phyloP scores from a whole-genome alignment of 345 rosid genomes.

The Citropsis articulata region DNA sequence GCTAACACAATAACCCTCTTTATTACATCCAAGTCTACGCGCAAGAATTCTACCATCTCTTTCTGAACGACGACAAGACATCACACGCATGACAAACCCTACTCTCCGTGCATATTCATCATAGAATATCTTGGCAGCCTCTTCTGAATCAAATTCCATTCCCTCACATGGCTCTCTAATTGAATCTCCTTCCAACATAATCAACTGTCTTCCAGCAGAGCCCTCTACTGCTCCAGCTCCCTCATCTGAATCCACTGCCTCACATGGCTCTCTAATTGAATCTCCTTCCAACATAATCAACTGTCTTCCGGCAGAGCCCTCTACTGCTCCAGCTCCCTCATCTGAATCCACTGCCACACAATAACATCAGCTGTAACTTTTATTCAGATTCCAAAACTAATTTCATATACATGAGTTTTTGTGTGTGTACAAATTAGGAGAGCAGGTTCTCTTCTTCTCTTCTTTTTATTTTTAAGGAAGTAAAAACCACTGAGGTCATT shows the following conservation, averaged over 20 bases:
- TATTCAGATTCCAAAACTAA: neutral
- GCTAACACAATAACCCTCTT: conserved; percentile 87
- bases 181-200: conserved; percentile 29
- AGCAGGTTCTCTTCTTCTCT: neutral
- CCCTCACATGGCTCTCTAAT: conserved; percentile 68
- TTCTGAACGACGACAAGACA: conserved; percentile 93
- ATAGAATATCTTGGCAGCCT: conserved; percentile 78
- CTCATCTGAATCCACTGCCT: conserved; percentile 71
- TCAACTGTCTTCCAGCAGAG: conserved; percentile 33
- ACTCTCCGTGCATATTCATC: conserved; percentile 74
- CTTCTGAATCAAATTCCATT: conserved; percentile 87
- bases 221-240: conserved; percentile 33
- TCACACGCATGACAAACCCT: conserved; percentile 93
- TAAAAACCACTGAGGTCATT: neutral
- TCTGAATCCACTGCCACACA: conserved; percentile 52
- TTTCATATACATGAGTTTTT: neutral
- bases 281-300: conserved; percentile 29
- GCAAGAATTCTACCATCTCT: conserved; percentile 88
- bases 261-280: conserved; percentile 54
- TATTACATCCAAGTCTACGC: conserved; percentile 87
- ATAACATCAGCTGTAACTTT: conserved; percentile 2
- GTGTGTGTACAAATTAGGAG: neutral
- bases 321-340: conserved; percentile 35
- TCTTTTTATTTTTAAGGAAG: neutral
- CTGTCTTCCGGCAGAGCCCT: conserved; percentile 37